Evolutionary conservation across 306 rosid species (phyloP).

Genomic region (Vigna nakashimae): DNA sequence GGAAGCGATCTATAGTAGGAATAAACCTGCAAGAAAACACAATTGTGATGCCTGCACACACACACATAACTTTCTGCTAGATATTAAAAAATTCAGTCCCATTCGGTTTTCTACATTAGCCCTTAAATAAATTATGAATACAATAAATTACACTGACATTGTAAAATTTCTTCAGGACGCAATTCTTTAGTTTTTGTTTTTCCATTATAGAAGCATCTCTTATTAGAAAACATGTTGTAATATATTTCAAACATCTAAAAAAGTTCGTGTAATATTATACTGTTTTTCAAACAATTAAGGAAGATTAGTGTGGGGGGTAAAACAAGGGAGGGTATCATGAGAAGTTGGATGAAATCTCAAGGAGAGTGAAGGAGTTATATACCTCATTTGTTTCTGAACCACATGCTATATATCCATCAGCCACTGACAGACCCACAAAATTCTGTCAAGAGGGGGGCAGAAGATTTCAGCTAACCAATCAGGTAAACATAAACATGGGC

Average conservation of each 20-base stretch:
- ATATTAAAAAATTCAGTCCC: constrained; percentile 9
- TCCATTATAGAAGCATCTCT: neutral
- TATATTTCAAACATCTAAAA: neutral
- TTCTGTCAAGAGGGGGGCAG: constrained; percentile 67
- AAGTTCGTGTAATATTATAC: too few relatives aligned
- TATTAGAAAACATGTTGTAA: neutral
- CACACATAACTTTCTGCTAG: neutral
- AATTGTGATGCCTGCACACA: neutral
- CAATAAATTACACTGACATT: neutral
- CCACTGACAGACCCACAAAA: constrained; percentile 87
- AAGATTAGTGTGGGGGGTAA: too few relatives aligned
- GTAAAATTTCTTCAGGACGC: too few relatives aligned
- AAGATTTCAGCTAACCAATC: constrained; percentile 46
- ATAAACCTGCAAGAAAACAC: constrained; percentile 67
- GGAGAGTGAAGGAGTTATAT: constrained; percentile 38
- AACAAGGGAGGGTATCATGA: neutral
- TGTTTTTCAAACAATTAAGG: too few relatives aligned
- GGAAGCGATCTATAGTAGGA: constrained; percentile 85
- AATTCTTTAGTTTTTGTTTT: too few relatives aligned
- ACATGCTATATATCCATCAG: constrained; percentile 89
- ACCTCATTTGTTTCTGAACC: constrained; percentile 99
- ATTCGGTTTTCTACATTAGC: constrained; percentile 20
- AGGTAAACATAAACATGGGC: constrained; percentile 27
- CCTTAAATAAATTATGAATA: neutral
- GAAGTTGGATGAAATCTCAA: neutral